These are phyloP conservation scores for Yamadazyma membranifaciens DNA, from an alignment of 1,139 yeast species.

Conservation along the genomic window DNA sequence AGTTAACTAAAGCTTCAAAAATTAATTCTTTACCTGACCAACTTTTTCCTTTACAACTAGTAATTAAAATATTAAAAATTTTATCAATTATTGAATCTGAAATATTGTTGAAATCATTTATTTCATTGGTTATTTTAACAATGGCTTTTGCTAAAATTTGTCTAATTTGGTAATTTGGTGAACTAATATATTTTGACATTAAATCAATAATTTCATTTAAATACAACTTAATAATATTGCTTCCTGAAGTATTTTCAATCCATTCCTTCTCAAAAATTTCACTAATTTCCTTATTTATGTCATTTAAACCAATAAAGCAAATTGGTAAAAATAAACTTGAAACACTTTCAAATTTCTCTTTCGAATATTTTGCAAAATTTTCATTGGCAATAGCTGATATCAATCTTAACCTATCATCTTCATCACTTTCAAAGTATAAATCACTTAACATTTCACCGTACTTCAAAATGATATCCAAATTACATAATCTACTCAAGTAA, in stretches of 20 bases:
- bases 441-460: constrained; percentile 52
- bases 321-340: constrained; percentile 73
- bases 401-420: constrained; percentile 43
- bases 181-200: constrained; percentile 48
- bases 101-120: constrained; percentile 33
- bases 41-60: constrained; percentile 72
- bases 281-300: constrained; percentile 47
- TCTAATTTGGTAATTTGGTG: constrained; percentile 64
- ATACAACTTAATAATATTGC: constrained; percentile 69
- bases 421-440: constrained; percentile 61
- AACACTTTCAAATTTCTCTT: constrained; percentile 64
- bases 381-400: constrained; percentile 65
- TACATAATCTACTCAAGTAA: constrained; percentile 65
- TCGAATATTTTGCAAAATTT: constrained; percentile 69
- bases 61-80: constrained; percentile 55
- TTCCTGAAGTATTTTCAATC: constrained; percentile 75
- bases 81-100: constrained; percentile 25
- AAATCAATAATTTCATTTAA: constrained; percentile 65
- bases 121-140: constrained; percentile 54
- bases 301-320: constrained; percentile 76
- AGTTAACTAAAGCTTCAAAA: constrained; percentile 65
- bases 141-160: constrained; percentile 72
- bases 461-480: constrained; percentile 50
- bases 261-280: constrained; percentile 63
- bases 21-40: constrained; percentile 88